Evolutionary conservation across 169 alveolate species (phyloP).

Genomic region (Plasmodium billcollinsi): DNA sequence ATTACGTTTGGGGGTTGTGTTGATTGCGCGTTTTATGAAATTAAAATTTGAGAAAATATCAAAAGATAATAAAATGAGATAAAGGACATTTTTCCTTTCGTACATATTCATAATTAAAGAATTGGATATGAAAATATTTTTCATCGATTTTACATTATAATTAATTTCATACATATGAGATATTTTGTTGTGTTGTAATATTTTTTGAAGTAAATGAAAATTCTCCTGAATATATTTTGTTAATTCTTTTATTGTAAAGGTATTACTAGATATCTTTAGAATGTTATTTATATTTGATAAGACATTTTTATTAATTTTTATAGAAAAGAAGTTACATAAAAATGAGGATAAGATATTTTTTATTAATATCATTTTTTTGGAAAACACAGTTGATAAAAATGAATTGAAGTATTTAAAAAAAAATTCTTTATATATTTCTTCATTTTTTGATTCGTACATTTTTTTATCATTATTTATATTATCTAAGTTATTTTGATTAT

Average conservation of each 20-base stretch:
- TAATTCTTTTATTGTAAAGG: constrained; percentile 5
- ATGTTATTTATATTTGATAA: constrained; percentile 23
- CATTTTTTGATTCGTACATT: background rate
- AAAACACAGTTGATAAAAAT: background rate
- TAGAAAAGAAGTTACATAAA: constrained; percentile 16
- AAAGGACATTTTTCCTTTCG: constrained; percentile 7
- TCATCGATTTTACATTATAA: constrained; percentile 10
- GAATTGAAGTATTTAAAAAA: constrained; percentile 4
- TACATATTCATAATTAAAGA: constrained; percentile 10
- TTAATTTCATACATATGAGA: constrained; percentile 15
- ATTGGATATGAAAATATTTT: constrained; percentile 23
- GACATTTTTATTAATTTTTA: constrained; percentile 8
- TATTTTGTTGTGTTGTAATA: constrained; percentile 21
- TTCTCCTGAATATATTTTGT: constrained; percentile 2
- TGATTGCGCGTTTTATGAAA: constrained; percentile 23
- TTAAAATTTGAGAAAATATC: constrained; percentile 12
- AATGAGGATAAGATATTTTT: constrained; percentile 47
- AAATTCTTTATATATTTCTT: constrained; percentile 32
- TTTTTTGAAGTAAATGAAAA: constrained; percentile 17
- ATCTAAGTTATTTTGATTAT: too few relatives aligned
- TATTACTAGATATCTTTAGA: constrained; percentile 10
- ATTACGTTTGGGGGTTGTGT: constrained; percentile 38
- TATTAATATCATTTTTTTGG: constrained; percentile 3
- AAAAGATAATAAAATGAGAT: constrained; percentile 6
- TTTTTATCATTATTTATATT: too few relatives aligned